These are phyloP conservation scores for Penicillium paxilli DNA, from an alignment of 495 filamentous ascomycete species.

Conservation along the genomic window DNA sequence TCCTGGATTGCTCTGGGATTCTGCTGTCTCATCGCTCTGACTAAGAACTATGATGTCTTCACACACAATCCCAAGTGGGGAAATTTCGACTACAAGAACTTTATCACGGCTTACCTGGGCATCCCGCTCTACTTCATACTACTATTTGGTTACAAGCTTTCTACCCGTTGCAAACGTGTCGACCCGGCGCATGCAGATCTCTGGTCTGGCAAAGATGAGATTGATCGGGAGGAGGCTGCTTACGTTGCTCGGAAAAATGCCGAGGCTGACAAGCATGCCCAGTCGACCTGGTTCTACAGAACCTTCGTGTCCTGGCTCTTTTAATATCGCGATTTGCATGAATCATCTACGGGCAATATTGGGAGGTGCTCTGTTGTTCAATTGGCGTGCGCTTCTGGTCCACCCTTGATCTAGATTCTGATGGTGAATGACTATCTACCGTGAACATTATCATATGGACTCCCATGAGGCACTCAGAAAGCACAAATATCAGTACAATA, in stretches of 20 bases:
- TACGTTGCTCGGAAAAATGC: constrained; percentile 59
- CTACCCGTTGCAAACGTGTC: constrained; percentile 52
- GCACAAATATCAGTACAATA: too few relatives aligned
- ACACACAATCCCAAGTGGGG: constrained; percentile 48
- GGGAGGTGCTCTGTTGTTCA: not conserved
- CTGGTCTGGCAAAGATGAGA: constrained; percentile 68
- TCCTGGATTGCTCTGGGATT: constrained; percentile 68
- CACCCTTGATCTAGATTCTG: too few relatives aligned
- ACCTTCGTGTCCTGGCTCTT: constrained; percentile 69
- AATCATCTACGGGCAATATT: not conserved
- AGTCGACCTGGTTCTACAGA: constrained; percentile 57
- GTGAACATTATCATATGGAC: too few relatives aligned
- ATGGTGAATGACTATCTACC: too few relatives aligned
- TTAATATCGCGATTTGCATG: constrained; percentile 21
- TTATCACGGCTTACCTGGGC: constrained; percentile 80
- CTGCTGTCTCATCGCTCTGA: constrained; percentile 69
- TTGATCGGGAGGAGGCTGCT: constrained; percentile 72
- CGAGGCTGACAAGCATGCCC: constrained; percentile 36
- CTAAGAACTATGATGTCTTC: constrained; percentile 80
- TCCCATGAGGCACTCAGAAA: too few relatives aligned
- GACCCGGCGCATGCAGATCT: constrained; percentile 63
- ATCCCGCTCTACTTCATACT: constrained; percentile 76
- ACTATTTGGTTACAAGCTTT: constrained; percentile 69
- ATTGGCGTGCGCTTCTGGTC: not conserved
- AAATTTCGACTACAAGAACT: constrained; percentile 67